These are phyloP conservation scores for Ottelia alismoides DNA, from an alignment of 106 monocot genomes.

Conservation along the genomic window DNA sequence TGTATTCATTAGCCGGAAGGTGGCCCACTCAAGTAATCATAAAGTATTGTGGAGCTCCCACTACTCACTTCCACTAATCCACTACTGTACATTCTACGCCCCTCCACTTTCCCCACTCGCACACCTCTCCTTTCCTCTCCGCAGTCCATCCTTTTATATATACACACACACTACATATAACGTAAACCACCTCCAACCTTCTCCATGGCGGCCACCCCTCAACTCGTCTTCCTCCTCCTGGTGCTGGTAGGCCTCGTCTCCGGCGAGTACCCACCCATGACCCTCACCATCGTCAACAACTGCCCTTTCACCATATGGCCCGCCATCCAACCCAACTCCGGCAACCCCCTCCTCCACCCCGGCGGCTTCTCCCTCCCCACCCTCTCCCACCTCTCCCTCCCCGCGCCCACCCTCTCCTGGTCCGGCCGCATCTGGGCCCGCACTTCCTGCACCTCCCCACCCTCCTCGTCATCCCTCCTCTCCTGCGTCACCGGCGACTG, in stretches of 20 bases:
- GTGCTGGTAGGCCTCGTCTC: neutral
- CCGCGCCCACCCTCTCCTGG: conserved; percentile 41
- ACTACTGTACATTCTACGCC: too few species aligned
- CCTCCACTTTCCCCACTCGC: too few species aligned
- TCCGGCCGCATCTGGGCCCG: conserved; percentile 65
- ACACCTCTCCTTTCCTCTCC: too few species aligned
- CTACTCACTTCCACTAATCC: too few species aligned
- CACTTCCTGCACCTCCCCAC: conserved; percentile 31
- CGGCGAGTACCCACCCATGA: conserved; percentile 21
- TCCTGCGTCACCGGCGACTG: conserved; percentile 59
- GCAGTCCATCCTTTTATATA: too few species aligned
- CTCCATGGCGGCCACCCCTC: too few species aligned
- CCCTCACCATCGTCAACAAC: conserved; percentile 66
- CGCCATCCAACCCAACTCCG: conserved; percentile 60
- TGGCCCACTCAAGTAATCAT: too few species aligned
- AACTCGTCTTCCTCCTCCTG: conserved; percentile 1
- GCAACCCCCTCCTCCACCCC: conserved; percentile 33
- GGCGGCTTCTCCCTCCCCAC: conserved; percentile 51
- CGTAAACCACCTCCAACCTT: too few species aligned
- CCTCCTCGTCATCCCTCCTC: conserved; percentile 4
- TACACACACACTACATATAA: too few species aligned
- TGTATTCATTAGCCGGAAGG: too few species aligned
- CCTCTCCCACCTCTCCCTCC: conserved; percentile 40
- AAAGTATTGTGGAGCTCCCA: too few species aligned
- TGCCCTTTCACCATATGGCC: conserved; percentile 65